A percentile compares a stretch with the other conserved stretches of the same genome.
Evolutionary conservation across 176 grass and related monocot genomes (phyloP).

Genomic region (Eragrostis curvula): DNA sequence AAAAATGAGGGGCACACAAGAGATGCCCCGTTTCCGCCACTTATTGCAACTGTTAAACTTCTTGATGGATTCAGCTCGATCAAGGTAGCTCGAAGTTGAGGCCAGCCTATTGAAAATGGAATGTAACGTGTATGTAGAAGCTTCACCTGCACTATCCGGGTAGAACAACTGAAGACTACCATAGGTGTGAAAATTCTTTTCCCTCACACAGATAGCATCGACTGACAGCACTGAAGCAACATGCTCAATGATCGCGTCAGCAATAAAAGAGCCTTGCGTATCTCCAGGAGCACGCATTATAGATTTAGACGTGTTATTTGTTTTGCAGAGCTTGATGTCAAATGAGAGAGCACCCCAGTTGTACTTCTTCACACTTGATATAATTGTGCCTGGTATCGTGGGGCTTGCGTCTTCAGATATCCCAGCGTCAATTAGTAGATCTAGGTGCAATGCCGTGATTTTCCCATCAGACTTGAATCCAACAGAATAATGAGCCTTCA

Average conservation of each 20-base stretch:
- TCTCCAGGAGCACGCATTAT: constrained; percentile 81
- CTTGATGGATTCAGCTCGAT: constrained; percentile 47
- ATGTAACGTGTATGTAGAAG: constrained; percentile 70
- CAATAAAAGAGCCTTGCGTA: constrained; percentile 76
- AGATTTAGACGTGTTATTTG: constrained; percentile 75
- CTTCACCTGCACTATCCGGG: constrained; percentile 51
- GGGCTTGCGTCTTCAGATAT: constrained; percentile 75
- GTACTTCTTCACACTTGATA: constrained; percentile 70
- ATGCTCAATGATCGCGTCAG: constrained; percentile 81
- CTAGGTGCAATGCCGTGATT: constrained; percentile 76
- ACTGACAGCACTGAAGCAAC: constrained; percentile 61
- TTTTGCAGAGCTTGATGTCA: constrained; percentile 76
- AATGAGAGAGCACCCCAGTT: constrained; percentile 80
- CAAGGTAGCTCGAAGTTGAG: constrained; percentile 49
- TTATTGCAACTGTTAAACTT: constrained; percentile 61
- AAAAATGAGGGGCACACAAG: constrained; percentile 60
- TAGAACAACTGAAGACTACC: constrained; percentile 61
- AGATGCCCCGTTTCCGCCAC: constrained; percentile 80
- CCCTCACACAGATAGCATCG: constrained; percentile 55
- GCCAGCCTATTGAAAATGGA: constrained; percentile 58
- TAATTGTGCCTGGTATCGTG: constrained; percentile 24
- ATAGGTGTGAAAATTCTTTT: constrained; percentile 71
- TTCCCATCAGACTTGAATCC: constrained; percentile 84
- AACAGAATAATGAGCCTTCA: constrained; percentile 73
- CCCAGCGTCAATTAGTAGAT: constrained; percentile 64